These are phyloP conservation scores for Cucurbita moschata DNA, from an alignment of 306 rosid genomes.

Conservation along the genomic window DNA sequence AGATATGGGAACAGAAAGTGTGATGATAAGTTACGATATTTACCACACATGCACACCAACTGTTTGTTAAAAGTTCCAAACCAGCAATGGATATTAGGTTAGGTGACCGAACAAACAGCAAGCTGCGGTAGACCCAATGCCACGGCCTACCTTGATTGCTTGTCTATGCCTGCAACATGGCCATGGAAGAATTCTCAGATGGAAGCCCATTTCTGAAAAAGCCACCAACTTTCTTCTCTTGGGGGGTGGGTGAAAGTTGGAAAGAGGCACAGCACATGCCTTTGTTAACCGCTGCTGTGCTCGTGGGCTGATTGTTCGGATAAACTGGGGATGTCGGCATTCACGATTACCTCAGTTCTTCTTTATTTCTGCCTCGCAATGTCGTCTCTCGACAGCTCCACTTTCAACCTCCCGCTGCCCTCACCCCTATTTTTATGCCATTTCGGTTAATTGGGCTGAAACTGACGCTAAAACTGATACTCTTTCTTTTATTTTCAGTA, in stretches of 20 bases:
- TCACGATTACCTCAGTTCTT: neutral
- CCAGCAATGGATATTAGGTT: neutral
- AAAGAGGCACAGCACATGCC: neutral
- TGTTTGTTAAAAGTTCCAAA: neutral
- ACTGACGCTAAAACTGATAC: neutral
- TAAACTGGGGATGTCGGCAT: neutral
- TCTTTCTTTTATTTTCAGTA: neutral
- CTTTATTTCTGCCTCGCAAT: neutral
- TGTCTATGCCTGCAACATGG: neutral
- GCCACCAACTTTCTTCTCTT: neutral
- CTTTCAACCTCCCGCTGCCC: neutral
- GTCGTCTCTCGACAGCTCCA: neutral
- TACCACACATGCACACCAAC: neutral
- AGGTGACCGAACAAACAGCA: neutral
- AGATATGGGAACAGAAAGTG: neutral
- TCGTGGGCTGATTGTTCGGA: neutral
- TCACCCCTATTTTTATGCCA: neutral
- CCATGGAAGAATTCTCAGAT: neutral
- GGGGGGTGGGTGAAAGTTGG: neutral
- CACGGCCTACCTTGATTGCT: neutral
- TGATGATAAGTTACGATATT: neutral
- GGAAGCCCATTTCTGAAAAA: neutral
- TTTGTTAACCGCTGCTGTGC: neutral
- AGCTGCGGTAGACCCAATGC: neutral
- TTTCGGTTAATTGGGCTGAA: neutral